Base-by-base conservation (phyloP, 192 early-diverging fungal genomes). In the Lobosporangium transversale region DNA sequence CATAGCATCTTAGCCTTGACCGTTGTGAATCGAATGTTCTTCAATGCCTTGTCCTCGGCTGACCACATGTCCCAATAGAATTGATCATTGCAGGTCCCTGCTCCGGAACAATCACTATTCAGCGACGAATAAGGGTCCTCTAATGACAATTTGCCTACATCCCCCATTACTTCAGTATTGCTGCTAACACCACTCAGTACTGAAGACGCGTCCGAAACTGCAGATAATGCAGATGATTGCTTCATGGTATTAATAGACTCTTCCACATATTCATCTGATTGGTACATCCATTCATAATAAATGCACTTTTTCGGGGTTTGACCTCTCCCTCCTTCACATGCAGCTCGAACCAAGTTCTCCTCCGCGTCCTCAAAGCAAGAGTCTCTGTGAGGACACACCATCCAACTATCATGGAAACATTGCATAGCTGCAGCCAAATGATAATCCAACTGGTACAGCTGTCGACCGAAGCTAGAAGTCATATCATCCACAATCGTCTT, bases 1-100 rank as follows among this genome's bases (percentile, higher is more conserved):
- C 42, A 53, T 7, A 76, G 73, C 59, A 66, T 57, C 8, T 29
- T 42, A 6, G 47, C 73, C 52, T 60, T 66, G 14, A 31, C 30
- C 17, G 24, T 36, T 14, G 64, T 47, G 30, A 66, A 76, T 17
- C 23, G 58, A 15, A 76, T 27, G 1, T 54, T 45, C 48, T 51
- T 40, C 24, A 76, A n/a, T 12, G 43, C 58, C 15, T 37, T 30
- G 21, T 76, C 73, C 8, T 55, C 35, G 9, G 20, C 30, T 10
- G 53, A 56, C 73, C 73, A 76, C 30, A 76, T 1, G 30, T 76
- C 65, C 73, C 73, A 76, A 47, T 67, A 67, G 6, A 76, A 27
- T n/a, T 42, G 10, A 21, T 62, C 65, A 56, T 76, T 76, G 18
- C 73, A 76, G 0, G 29, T 62, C 32, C 35, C 44, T 1, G 11